Conservation (phyloP, 768 basidiomycete species). For the Tephrocybe sp. region DNA sequence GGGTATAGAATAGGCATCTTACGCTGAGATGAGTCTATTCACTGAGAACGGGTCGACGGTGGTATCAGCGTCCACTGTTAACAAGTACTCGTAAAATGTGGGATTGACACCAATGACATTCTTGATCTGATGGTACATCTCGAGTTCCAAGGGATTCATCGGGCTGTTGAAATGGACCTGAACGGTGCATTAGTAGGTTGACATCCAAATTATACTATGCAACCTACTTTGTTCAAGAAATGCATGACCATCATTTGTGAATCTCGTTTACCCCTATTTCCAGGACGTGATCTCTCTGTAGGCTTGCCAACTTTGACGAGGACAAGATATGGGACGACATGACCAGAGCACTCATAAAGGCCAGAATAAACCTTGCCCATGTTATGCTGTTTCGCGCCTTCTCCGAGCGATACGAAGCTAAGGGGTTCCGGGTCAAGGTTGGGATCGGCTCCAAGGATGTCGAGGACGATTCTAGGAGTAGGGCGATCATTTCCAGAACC, state of each 20-base stretch:
- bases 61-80: conserved; percentile 95
- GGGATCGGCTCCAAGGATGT: conserved; percentile 93
- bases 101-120: conserved; percentile 99
- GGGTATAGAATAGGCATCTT: conserved; percentile 30
- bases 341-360: conserved; percentile 88
- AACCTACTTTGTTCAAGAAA: conserved; percentile 89
- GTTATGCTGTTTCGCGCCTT: conserved; percentile 95
- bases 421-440: conserved; percentile 93
- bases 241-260: conserved; percentile 96
- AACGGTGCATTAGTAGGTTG: background rate
- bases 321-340: conserved; percentile 94
- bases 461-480: conserved; percentile 93
- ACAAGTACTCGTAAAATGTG: conserved; percentile 94
- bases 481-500: conserved; percentile 96
- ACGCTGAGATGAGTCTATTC: conserved; percentile 93
- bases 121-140: conserved; percentile 99
- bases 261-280: conserved; percentile 98
- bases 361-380: conserved; percentile 99
- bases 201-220: background rate
- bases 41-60: conserved; percentile 85
- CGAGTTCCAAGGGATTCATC: conserved; percentile 95
- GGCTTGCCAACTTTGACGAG: conserved; percentile 95
- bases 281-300: conserved; percentile 87
- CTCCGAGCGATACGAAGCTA: conserved; percentile 90
- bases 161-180: conserved; percentile 95